These are phyloP conservation scores for Bjerkandera adusta DNA, from an alignment of 1,284 basidiomycete genomes.

Conservation along the genomic window DNA sequence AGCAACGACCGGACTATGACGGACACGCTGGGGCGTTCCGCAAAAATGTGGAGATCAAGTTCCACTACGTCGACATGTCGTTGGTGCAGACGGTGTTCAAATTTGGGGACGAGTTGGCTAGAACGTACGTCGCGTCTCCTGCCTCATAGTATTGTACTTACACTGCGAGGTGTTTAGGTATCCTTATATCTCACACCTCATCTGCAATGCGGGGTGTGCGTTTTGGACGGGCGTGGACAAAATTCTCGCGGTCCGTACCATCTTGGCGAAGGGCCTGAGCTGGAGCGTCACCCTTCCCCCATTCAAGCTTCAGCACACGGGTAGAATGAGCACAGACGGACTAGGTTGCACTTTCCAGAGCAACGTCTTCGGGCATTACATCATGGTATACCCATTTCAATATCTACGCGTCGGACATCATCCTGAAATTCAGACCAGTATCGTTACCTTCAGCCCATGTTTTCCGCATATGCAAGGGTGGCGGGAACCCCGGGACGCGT, in stretches of 20 bases:
- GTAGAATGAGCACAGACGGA: slow-evolving; percentile 66
- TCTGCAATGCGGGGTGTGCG: slow-evolving; percentile 81
- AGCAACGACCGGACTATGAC: slow-evolving; percentile 37
- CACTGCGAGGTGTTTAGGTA: slow-evolving; percentile 48
- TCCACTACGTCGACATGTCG: slow-evolving; percentile 67
- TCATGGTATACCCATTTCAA: slow-evolving; percentile 54
- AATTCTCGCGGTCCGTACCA: slow-evolving; percentile 46
- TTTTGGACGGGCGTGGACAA: slow-evolving; percentile 64
- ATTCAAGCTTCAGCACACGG: slow-evolving; percentile 62
- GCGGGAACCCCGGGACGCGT: slow-evolving; percentile 50
- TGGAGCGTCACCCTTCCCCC: slow-evolving; percentile 53
- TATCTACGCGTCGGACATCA: not conserved
- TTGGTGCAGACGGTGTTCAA: slow-evolving; percentile 59
- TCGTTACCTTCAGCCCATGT: slow-evolving; percentile 51
- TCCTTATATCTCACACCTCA: slow-evolving; percentile 78
- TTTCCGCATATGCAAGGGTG: slow-evolving; percentile 36
- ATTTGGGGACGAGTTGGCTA: slow-evolving; percentile 57
- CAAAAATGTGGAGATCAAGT: slow-evolving; percentile 58
- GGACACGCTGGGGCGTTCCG: slow-evolving; percentile 57
- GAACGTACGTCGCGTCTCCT: slow-evolving; percentile 42
- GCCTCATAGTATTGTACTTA: not conserved
- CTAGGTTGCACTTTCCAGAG: slow-evolving; percentile 85
- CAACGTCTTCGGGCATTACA: slow-evolving; percentile 83
- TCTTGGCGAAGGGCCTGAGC: slow-evolving; percentile 44
- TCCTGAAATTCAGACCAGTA: slow-evolving; percentile 40